Conservation (phyloP, 2,329 filamentous ascomycete species). For the Penicillium italicum region DNA sequence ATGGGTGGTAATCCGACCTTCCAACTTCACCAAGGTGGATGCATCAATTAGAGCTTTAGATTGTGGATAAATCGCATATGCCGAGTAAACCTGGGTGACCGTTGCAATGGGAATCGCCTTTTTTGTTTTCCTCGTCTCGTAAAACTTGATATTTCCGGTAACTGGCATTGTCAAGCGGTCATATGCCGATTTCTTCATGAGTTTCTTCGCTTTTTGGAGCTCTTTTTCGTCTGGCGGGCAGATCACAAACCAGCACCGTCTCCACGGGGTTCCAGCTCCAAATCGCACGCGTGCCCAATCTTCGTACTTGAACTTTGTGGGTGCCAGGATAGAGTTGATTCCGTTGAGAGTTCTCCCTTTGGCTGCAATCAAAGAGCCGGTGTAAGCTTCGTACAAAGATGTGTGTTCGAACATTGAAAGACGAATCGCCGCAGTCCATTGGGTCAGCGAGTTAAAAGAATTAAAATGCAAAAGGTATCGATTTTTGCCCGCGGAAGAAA, state of each 20-base stretch:
- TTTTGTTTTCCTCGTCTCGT: conserved; percentile 89
- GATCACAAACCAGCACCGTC: conserved; percentile 94
- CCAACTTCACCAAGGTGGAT: conserved; percentile 89
- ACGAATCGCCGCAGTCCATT: conserved; percentile 94
- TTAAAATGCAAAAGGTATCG: conserved; percentile 96
- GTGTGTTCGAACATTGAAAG: conserved; percentile 93
- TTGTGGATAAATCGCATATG: conserved; percentile 94
- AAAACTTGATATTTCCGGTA: conserved; percentile 92
- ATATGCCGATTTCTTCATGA: conserved; percentile 73
- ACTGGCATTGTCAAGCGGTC: conserved; percentile 67
- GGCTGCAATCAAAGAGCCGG: conserved; percentile 88
- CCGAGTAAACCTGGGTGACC: conserved; percentile 83
- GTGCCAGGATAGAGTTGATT: conserved; percentile 83
- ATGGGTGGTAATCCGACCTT: conserved; percentile 86
- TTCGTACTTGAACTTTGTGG: conserved; percentile 70
- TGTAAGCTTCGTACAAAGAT: conserved; percentile 92
- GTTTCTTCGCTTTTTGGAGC: conserved; percentile 76
- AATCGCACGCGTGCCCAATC: conserved; percentile 96
- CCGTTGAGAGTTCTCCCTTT: conserved; percentile 88
- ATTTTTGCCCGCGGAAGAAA: conserved; percentile 93
- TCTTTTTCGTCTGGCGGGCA: conserved; percentile 92
- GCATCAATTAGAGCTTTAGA: conserved; percentile 90
- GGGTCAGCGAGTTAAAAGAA: conserved; percentile 83
- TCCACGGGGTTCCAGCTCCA: conserved; percentile 92
- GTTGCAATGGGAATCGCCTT: conserved; percentile 87